Evolutionary conservation across 106 monocot genomes (phyloP).

Genomic region (Iris macrosiphon): DNA sequence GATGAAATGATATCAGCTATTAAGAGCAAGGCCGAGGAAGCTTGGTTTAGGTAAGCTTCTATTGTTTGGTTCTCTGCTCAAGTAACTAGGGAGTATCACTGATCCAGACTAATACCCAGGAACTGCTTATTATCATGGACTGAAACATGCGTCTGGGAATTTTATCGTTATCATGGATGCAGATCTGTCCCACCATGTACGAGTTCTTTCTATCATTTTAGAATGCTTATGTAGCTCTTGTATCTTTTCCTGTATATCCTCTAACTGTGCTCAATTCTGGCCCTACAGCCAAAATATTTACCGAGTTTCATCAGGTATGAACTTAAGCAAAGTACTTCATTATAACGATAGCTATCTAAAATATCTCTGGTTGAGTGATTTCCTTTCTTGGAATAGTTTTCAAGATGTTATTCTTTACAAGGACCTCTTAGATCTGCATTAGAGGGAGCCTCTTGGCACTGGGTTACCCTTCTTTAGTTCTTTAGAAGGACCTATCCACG

Average conservation of each 20-base stretch:
- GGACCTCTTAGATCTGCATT: too few species aligned
- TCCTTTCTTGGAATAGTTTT: too few species aligned
- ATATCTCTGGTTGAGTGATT: too few species aligned
- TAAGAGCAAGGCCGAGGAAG: constrained; percentile 80
- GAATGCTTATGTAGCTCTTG: background rate
- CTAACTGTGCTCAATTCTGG: constrained; percentile 12
- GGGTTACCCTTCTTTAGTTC: too few species aligned
- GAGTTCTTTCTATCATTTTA: constrained; percentile 8
- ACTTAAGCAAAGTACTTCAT: background rate
- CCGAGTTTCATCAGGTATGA: constrained; percentile 90
- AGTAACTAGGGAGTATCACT: background rate
- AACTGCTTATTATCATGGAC: constrained; percentile 92
- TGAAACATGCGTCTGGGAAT: constrained; percentile 91
- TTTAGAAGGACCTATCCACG: too few species aligned
- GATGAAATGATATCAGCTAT: constrained; percentile 41
- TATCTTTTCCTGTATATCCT: background rate
- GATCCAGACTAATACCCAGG: constrained; percentile 34
- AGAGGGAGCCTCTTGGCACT: too few species aligned
- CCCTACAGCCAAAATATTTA: constrained; percentile 90
- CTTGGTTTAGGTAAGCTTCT: constrained; percentile 79
- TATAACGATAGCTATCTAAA: too few species aligned
- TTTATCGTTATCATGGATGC: constrained; percentile 99
- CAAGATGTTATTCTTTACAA: too few species aligned
- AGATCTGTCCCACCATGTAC: constrained; percentile 97
- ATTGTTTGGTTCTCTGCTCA: background rate